These are phyloP conservation scores for Camelina hispida DNA, from an alignment of 345 rosid species.

Conservation along the genomic window DNA sequence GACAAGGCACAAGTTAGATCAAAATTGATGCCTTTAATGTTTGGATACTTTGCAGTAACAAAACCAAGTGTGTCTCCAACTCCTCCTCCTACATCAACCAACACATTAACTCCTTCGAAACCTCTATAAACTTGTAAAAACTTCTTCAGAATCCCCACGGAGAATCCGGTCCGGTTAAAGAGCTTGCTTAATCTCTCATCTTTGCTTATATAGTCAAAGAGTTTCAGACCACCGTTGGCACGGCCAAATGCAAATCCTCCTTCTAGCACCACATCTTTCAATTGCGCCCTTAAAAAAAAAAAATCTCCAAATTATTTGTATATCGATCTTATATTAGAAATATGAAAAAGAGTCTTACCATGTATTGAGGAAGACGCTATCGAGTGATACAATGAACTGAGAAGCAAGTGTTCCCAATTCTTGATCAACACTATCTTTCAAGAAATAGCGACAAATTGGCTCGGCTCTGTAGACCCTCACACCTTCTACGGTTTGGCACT, in stretches of 20 bases:
- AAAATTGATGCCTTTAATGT: slow-evolving; percentile 41
- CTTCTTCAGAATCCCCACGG: slow-evolving; percentile 13
- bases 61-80: slow-evolving; percentile 28
- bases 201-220: slow-evolving; percentile 33
- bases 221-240: slow-evolving; percentile 28
- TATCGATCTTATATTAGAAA: neutral
- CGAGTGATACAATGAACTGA: slow-evolving; percentile 20
- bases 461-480: slow-evolving; percentile 31
- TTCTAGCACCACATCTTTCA: slow-evolving; percentile 38
- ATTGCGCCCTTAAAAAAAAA: slow-evolving; percentile 22
- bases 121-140: slow-evolving; percentile 36
- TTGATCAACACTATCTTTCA: slow-evolving; percentile 22
- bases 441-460: slow-evolving; percentile 30
- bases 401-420: slow-evolving; percentile 38
- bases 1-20: slow-evolving; percentile 42
- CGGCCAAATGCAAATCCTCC: slow-evolving; percentile 41
- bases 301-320: neutral
- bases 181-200: slow-evolving; percentile 40
- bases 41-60: slow-evolving; percentile 34
- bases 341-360: slow-evolving; percentile 5
- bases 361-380: slow-evolving; percentile 35
- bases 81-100: slow-evolving; percentile 47
- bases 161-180: slow-evolving; percentile 37
- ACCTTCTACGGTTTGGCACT: slow-evolving; percentile 24
- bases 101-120: slow-evolving; percentile 28